phyloP scores from a whole-genome alignment of 108 stramenopile genomes.

The Stephanodiscus triporus region DNA sequence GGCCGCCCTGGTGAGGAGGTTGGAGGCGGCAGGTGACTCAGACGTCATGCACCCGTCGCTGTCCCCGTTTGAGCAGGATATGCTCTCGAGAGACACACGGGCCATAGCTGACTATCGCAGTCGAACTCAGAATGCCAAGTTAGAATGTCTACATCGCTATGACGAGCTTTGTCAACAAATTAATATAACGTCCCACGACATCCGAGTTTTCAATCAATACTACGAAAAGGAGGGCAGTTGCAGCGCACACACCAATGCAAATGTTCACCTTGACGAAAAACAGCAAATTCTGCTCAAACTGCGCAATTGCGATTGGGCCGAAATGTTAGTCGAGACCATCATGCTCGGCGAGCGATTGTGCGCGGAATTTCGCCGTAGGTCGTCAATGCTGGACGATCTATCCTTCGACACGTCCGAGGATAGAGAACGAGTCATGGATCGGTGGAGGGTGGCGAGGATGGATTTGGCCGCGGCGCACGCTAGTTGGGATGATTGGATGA shows the following conservation, averaged over 20 bases:
- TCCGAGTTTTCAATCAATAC: neutral
- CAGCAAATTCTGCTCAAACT: conserved; percentile 15
- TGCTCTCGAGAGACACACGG: conserved; percentile 9
- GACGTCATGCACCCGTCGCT: neutral
- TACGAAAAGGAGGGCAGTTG: neutral
- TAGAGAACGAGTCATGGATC: conserved; percentile 4
- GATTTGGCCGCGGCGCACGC: conserved; percentile 33
- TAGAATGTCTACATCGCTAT: neutral
- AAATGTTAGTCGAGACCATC: neutral
- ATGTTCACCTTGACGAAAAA: neutral
- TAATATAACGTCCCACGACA: neutral
- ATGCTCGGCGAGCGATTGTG: conserved; percentile 22
- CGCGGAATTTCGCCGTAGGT: conserved; percentile 33
- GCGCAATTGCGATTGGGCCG: conserved; percentile 15
- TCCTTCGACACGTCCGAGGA: conserved; percentile 31
- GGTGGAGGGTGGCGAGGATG: conserved; percentile 35
- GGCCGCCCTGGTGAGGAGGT: no score
- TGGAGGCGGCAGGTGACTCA: neutral
- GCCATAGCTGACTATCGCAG: conserved; percentile 1
- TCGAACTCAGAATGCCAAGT: neutral
- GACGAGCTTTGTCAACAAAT: neutral
- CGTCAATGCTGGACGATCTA: conserved; percentile 17
- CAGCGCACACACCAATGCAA: neutral
- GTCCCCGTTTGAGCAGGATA: neutral
- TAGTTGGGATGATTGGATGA: conserved; percentile 26